Percentiles rank a stretch among this genome's conserved stretches.
Conservation (phyloP, 73 alveolate genomes). For the Paramecium sonneborni region DNA sequence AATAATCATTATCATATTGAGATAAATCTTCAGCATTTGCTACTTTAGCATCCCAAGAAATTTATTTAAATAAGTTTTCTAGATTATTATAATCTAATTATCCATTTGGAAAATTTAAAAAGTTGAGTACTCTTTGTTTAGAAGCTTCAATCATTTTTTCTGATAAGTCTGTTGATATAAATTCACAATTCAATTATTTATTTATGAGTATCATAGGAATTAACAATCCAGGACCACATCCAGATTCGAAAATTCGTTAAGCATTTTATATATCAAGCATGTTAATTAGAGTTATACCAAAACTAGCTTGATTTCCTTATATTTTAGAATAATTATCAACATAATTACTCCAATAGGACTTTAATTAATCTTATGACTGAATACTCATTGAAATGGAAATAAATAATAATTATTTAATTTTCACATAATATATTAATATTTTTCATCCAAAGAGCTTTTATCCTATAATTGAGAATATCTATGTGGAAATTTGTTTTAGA, state of each 20-base stretch:
- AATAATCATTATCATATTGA: neutral
- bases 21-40: neutral
- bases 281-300: neutral
- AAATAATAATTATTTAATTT: neutral
- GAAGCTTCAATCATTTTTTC: neutral
- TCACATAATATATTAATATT: neutral
- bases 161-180: neutral
- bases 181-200: neutral
- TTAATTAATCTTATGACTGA: neutral
- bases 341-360: constrained; percentile 5
- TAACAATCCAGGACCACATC: constrained; percentile 47
- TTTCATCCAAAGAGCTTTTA: constrained; percentile 41
- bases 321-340: constrained; percentile 26
- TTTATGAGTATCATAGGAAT: neutral
- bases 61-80: neutral
- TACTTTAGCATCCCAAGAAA: neutral
- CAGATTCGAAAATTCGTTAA: neutral
- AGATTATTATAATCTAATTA: neutral
- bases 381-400: neutral
- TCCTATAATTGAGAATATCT: constrained; percentile 39
- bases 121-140: neutral
- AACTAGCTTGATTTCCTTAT: neutral
- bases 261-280: neutral
- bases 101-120: neutral
- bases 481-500: neutral